Conservation (phyloP, 148 eudicot species). For the Chenopodium suecicum region DNA sequence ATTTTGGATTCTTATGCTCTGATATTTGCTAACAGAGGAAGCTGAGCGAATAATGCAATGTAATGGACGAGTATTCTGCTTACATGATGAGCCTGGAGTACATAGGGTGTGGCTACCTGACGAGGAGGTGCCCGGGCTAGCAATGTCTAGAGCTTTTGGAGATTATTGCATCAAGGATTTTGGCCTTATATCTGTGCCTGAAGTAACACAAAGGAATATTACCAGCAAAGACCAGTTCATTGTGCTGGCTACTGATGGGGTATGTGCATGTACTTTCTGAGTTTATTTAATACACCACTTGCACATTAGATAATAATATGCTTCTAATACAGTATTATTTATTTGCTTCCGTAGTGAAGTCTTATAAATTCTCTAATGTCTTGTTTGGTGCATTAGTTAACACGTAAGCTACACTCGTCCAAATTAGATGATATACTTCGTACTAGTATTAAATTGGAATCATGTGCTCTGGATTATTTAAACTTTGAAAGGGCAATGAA, state of each 20-base stretch:
- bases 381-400: not conserved
- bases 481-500: not conserved
- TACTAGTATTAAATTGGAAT: not conserved
- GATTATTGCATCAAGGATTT: slow-evolving; percentile 82
- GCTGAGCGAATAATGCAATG: slow-evolving; percentile 75
- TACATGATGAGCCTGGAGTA: slow-evolving; percentile 84
- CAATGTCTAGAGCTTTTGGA: slow-evolving; percentile 97
- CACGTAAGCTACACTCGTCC: not conserved
- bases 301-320: slow-evolving; percentile 11
- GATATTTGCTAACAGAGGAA: slow-evolving; percentile 56
- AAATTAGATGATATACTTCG: not conserved
- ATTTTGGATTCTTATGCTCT: slow-evolving; percentile 5
- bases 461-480: slow-evolving; percentile 5
- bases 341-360: not conserved
- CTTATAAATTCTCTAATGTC: not conserved
- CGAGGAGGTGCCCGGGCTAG: slow-evolving; percentile 83
- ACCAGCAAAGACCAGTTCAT: slow-evolving; percentile 70
- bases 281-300: slow-evolving; percentile 7
- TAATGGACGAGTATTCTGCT: slow-evolving; percentile 77
- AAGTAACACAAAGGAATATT: slow-evolving; percentile 72
- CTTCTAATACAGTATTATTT: not conserved
- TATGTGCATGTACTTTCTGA: slow-evolving; percentile 34
- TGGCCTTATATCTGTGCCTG: slow-evolving; percentile 89
- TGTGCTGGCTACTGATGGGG: slow-evolving; percentile 93
- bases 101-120: slow-evolving; percentile 84